Evolutionary conservation across 2,329 filamentous ascomycete species (phyloP).

Genomic region (Penicillium sp.): DNA sequence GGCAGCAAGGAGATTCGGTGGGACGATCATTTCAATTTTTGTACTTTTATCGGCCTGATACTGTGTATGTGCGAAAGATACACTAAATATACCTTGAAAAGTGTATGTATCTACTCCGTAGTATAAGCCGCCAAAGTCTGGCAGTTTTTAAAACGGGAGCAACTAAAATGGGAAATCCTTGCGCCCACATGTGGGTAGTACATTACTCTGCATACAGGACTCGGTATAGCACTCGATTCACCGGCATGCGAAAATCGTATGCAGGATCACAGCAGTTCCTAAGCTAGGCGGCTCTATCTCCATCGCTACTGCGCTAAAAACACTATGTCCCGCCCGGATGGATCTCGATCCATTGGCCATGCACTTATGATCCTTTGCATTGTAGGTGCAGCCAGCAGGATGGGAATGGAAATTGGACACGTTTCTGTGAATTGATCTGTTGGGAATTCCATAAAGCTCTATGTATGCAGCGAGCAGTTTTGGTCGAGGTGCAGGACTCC

Average conservation of each 20-base stretch:
- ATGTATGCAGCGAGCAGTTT: not conserved
- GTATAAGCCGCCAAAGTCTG: too few species aligned
- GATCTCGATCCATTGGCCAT: not conserved
- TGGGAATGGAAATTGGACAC: not conserved
- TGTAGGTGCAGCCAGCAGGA: not conserved
- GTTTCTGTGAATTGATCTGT: not conserved
- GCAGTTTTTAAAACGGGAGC: too few species aligned
- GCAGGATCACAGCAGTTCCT: not conserved
- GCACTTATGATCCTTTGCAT: not conserved
- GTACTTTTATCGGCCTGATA: not conserved
- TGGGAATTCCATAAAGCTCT: not conserved
- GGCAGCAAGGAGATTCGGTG: not conserved
- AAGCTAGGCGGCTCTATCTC: not conserved
- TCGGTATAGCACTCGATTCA: not conserved
- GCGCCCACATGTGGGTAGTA: not conserved
- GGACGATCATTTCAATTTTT: not conserved
- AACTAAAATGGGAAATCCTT: not conserved
- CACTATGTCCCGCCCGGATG: not conserved
- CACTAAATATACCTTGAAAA: not conserved
- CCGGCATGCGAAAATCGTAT: not conserved
- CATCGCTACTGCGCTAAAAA: not conserved
- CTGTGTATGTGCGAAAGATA: not conserved
- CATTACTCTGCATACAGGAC: not conserved
- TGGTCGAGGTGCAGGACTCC: slow-evolving; percentile 14
- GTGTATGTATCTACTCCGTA: too few species aligned